Conservation (phyloP, 306 rosid genomes). For the Cicer judaicum region DNA sequence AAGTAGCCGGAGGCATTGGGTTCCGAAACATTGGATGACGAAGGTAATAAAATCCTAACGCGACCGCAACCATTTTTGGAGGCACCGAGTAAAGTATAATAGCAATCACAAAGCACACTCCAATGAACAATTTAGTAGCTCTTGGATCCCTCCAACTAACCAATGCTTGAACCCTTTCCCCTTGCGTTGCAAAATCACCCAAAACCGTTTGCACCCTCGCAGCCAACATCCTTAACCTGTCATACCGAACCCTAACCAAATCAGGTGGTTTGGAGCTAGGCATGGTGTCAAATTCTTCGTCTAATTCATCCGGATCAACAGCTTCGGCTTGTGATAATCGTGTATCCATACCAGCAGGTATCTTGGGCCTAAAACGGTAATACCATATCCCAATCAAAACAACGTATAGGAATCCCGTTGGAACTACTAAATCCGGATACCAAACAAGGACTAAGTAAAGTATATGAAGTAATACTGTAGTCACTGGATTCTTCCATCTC, state of each 20-base stretch:
- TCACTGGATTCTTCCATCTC: constrained; percentile 82
- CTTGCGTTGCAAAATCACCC: constrained; percentile 96
- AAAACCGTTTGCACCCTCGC: constrained; percentile 87
- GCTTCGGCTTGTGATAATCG: constrained; percentile 76
- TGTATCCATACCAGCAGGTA: constrained; percentile 92
- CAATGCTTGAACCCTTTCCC: constrained; percentile 88
- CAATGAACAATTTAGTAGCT: constrained; percentile 71
- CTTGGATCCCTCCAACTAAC: constrained; percentile 94
- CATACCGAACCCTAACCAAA: constrained; percentile 69
- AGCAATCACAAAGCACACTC: constrained; percentile 47
- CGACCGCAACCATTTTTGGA: constrained; percentile 80
- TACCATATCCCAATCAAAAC: constrained; percentile 92
- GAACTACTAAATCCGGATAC: constrained; percentile 92
- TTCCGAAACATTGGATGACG: constrained; percentile 63
- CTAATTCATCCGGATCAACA: constrained; percentile 83
- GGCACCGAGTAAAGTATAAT: constrained; percentile 52
- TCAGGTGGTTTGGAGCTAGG: constrained; percentile 86
- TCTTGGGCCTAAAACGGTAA: constrained; percentile 79
- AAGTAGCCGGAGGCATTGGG: constrained; percentile 57
- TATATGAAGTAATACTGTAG: constrained; percentile 78
- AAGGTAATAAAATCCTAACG: constrained; percentile 71
- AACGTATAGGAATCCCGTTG: constrained; percentile 83
- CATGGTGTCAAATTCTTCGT: constrained; percentile 88
- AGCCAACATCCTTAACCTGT: constrained; percentile 79
- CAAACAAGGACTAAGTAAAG: constrained; percentile 90